Conservation (phyloP, 1,284 basidiomycete genomes). For the Apiotrichum siamense region DNA sequence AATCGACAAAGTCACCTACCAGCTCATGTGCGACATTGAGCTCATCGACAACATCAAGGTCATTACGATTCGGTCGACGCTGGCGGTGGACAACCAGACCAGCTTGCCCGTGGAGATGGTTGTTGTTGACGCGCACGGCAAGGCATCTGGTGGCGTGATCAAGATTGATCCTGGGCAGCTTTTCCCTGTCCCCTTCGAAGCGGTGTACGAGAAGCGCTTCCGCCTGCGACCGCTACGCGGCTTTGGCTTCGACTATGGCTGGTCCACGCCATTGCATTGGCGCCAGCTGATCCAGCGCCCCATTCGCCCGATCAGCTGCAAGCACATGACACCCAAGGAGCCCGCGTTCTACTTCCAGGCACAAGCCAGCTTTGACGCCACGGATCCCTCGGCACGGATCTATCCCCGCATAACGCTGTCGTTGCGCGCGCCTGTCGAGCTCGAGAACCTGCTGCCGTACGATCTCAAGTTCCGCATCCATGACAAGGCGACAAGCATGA, state of each 20-base stretch:
- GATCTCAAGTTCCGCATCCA: conserved; percentile 94
- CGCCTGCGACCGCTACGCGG: conserved; percentile 91
- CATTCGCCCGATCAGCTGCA: conserved; percentile 76
- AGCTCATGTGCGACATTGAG: conserved; percentile 83
- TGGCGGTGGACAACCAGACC: conserved; percentile 86
- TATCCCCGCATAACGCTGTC: conserved; percentile 80
- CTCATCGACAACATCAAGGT: conserved; percentile 92
- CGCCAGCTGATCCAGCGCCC: conserved; percentile 79
- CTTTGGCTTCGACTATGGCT: conserved; percentile 58
- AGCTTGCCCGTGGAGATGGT: conserved; percentile 90
- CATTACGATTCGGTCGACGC: conserved; percentile 89
- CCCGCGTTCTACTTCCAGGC: conserved; percentile 94
- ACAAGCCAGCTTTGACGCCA: conserved; percentile 73
- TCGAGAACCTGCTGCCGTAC: conserved; percentile 94
- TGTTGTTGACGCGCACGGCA: conserved; percentile 77
- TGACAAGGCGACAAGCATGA: conserved; percentile 87
- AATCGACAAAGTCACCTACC: conserved; percentile 66
- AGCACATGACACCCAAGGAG: conserved; percentile 72
- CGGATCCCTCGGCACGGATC: conserved; percentile 61
- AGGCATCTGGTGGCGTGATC: conserved; percentile 71
- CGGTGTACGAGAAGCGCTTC: conserved; percentile 75
- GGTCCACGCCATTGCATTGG: conserved; percentile 84
- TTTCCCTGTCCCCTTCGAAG: conserved; percentile 85
- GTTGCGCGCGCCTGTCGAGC: conserved; percentile 89
- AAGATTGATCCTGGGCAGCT: conserved; percentile 87